phyloP scores from a whole-genome alignment of 495 filamentous ascomycete species.

The Massariosphaeria phaeospora region DNA sequence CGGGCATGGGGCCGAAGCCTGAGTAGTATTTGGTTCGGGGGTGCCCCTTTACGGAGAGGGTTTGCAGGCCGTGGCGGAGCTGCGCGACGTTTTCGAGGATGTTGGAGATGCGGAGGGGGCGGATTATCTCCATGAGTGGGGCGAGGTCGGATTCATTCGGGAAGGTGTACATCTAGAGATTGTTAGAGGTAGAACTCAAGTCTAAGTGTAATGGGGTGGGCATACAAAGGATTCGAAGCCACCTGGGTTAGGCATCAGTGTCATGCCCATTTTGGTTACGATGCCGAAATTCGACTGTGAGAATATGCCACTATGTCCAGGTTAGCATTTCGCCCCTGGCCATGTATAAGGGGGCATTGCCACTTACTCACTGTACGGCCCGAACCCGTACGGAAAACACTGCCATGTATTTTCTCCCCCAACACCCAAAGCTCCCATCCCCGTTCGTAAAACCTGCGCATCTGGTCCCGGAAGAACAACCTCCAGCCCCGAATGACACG shows the following conservation, averaged over 20 bases:
- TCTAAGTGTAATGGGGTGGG: too few relatives aligned
- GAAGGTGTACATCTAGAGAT: slow-evolving; percentile 27
- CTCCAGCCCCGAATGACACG: slow-evolving; percentile 47
- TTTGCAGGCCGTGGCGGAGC: slow-evolving; percentile 24
- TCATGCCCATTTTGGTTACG: slow-evolving; percentile 29
- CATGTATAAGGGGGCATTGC: background rate
- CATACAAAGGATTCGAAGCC: slow-evolving; percentile 21
- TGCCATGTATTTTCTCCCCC: slow-evolving; percentile 26
- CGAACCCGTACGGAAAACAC: slow-evolving; percentile 28
- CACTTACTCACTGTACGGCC: slow-evolving; percentile 22
- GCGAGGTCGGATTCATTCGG: slow-evolving; percentile 16
- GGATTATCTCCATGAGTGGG: slow-evolving; percentile 23
- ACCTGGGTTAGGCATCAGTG: slow-evolving; percentile 26
- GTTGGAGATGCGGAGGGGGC: slow-evolving; percentile 23
- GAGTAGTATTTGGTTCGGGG: slow-evolving; percentile 15
- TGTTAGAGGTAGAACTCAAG: background rate
- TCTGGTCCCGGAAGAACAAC: slow-evolving; percentile 49
- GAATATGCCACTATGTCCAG: slow-evolving; percentile 19
- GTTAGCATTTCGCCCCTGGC: background rate
- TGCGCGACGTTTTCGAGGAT: slow-evolving; percentile 28
- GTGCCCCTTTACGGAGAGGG: slow-evolving; percentile 17
- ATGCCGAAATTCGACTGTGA: slow-evolving; percentile 29
- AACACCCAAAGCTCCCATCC: slow-evolving; percentile 50
- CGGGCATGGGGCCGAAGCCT: slow-evolving; percentile 17
- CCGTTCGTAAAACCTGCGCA: slow-evolving; percentile 44